Evolutionary conservation across 208 protist genomes (phyloP), one percentile per base, ranked within the genome.

Genomic region (Leptomonas seymouri): DNA sequence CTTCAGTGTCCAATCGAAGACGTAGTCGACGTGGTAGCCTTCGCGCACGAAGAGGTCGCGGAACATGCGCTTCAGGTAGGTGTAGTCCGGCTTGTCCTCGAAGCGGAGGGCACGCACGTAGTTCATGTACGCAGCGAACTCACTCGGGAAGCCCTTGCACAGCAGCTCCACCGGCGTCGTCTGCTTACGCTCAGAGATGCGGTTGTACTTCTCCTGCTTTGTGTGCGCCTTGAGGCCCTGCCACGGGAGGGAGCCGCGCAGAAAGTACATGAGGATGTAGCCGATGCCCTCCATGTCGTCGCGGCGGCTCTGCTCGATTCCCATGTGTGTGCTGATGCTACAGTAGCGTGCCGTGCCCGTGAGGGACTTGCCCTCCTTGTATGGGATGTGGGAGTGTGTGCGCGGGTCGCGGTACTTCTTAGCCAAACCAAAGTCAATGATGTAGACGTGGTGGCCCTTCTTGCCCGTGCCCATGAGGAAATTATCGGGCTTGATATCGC

Each of bases 221-320:
- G 95, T 99, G 53, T 89, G 81, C 1, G 97, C 94, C 69, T 95
- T 95, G 8, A 99, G 78, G 0, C 97, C 98, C 85, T 99, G 98
- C 99, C 99, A 99, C 44, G 99, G 99, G 49, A 99, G 85, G 36
- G 84, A 93, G 20, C 99, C 99, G 31, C 97, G 90, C 31, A 99
- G 76, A 71, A 99, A 99, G 84, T 99, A 99, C 77, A 99, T 95
- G n/a, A 99, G 82, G 31, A 99, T 96, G 83, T 99, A 99, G 49
- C 98, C 99, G 25, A 99, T 86, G 20, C 97, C 96, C 82, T 99
- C 99, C 28, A 99, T 82, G 78, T 99, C 99, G 68, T 99, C 99
- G 41, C 99, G 85, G 23, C 99, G 84, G 76, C 85, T 88, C 85
- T 97, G 92, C 84, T 98, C 98, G 45, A 99, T 98, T 53, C 99